Conservation (phyloP, 768 basidiomycete genomes). For the Thelephora aurantiotincta region DNA sequence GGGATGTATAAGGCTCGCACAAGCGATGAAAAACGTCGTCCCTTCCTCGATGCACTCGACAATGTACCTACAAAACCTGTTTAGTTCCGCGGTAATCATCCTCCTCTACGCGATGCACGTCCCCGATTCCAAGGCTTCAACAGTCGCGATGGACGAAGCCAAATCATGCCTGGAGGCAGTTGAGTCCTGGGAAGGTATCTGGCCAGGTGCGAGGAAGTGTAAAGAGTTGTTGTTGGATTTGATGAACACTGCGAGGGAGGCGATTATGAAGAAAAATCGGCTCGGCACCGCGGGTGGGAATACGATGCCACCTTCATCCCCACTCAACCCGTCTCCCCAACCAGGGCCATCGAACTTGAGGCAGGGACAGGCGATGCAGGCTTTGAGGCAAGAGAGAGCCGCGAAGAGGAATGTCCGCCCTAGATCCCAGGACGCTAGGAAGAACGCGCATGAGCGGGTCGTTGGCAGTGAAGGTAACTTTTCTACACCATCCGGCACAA, state of each 20-base stretch:
- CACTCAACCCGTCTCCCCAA: constrained; percentile 3
- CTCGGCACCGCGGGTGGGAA: background rate
- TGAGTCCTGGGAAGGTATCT: constrained; percentile 71
- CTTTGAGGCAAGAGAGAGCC: too few species aligned
- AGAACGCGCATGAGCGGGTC: background rate
- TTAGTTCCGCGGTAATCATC: constrained; percentile 80
- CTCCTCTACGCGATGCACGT: constrained; percentile 80
- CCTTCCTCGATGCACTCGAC: constrained; percentile 79
- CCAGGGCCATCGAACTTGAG: background rate
- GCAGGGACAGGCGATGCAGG: background rate
- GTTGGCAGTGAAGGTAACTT: background rate
- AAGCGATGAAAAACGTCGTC: constrained; percentile 72
- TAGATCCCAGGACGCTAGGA: background rate
- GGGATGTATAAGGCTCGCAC: constrained; percentile 73
- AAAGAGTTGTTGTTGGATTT: constrained; percentile 66
- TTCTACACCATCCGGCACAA: background rate
- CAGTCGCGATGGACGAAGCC: constrained; percentile 72
- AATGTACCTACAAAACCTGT: constrained; percentile 81
- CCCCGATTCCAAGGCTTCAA: constrained; percentile 45
- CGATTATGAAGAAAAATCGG: constrained; percentile 25
- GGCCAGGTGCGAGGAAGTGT: constrained; percentile 84
- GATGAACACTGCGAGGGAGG: constrained; percentile 53
- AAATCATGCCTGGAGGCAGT: constrained; percentile 56
- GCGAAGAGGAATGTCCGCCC: background rate
- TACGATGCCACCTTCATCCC: constrained; percentile 1